Evolutionary conservation across 2,329 filamentous ascomycete genomes (phyloP).

Genomic region (Penicillium nordicum): DNA sequence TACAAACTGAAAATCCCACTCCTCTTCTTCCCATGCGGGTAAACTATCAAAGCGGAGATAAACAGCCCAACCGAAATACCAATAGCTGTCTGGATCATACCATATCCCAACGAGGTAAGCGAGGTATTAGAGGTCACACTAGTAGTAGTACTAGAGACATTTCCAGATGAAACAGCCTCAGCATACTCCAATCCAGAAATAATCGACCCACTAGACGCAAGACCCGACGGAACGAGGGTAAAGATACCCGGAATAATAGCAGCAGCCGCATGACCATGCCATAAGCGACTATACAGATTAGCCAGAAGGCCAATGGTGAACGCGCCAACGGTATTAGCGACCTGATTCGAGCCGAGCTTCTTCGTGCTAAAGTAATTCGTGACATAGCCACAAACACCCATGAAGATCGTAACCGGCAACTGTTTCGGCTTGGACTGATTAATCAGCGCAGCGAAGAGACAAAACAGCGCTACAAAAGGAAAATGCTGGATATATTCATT

Average conservation of each 20-base stretch:
- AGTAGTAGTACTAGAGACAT: neutral
- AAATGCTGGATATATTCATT: conserved; percentile 54
- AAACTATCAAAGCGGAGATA: conserved; percentile 44
- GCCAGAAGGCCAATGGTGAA: conserved; percentile 71
- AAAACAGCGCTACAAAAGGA: conserved; percentile 69
- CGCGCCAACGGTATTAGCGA: conserved; percentile 73
- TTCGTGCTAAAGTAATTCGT: conserved; percentile 45
- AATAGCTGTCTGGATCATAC: conserved; percentile 47
- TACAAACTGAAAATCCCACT: conserved; percentile 44
- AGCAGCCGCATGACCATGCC: conserved; percentile 75
- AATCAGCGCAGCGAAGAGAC: conserved; percentile 69
- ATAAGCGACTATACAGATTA: conserved; percentile 67
- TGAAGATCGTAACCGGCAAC: conserved; percentile 67
- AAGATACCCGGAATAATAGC: conserved; percentile 85
- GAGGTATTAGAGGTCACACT: conserved; percentile 15
- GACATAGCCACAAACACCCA: conserved; percentile 66
- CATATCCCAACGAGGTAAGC: conserved; percentile 38
- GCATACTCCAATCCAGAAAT: conserved; percentile 54
- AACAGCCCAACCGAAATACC: conserved; percentile 48
- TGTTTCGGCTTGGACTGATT: conserved; percentile 78
- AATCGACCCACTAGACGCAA: conserved; percentile 55
- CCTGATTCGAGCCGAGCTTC: conserved; percentile 66
- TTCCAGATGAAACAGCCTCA: conserved; percentile 45
- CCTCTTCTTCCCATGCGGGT: conserved; percentile 44
- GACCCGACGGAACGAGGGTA: conserved; percentile 58